These are phyloP conservation scores for Citrus sp. DNA, from an alignment of 345 rosid genomes.

Conservation along the genomic window DNA sequence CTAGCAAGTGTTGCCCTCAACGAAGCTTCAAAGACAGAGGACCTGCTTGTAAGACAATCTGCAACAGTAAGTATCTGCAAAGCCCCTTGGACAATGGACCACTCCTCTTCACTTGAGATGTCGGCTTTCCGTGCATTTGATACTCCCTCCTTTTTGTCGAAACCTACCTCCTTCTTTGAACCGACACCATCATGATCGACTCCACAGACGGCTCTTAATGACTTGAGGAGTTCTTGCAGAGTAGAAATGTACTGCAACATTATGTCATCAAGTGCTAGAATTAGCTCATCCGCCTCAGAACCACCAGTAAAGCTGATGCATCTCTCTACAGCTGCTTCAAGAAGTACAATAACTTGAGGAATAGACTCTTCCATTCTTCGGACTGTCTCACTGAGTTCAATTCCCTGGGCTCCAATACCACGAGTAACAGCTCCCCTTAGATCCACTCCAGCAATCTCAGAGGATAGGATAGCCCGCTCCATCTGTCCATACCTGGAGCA, in stretches of 20 bases:
- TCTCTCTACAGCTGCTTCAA: slow-evolving; percentile 96
- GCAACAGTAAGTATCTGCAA: slow-evolving; percentile 92
- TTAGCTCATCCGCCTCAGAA: slow-evolving; percentile 93
- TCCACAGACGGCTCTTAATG: slow-evolving; percentile 87
- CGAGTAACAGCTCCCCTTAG: slow-evolving; percentile 97
- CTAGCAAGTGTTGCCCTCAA: slow-evolving; percentile 92
- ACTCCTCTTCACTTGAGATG: slow-evolving; percentile 89
- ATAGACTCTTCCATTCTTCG: slow-evolving; percentile 98
- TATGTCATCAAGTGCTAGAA: slow-evolving; percentile 87
- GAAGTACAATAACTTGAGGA: slow-evolving; percentile 87
- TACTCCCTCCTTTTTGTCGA: slow-evolving; percentile 64
- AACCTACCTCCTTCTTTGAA: slow-evolving; percentile 48
- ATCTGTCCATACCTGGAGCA: slow-evolving; percentile 79
- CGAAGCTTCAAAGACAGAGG: slow-evolving; percentile 92
- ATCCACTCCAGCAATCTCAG: slow-evolving; percentile 90
- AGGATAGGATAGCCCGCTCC: slow-evolving; percentile 88
- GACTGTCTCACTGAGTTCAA: slow-evolving; percentile 97
- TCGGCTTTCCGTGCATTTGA: slow-evolving; percentile 65
- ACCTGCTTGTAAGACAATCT: slow-evolving; percentile 92
- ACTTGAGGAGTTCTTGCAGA: slow-evolving; percentile 90
- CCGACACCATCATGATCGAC: slow-evolving; percentile 63
- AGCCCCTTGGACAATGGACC: slow-evolving; percentile 99
- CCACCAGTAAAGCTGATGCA: slow-evolving; percentile 93
- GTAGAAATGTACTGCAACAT: slow-evolving; percentile 89
- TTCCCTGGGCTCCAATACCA: slow-evolving; percentile 97